A percentile compares a stretch with the other conserved stretches of the same genome.
Conservation (phyloP, 306 rosid species). For the Castanea crenata region DNA sequence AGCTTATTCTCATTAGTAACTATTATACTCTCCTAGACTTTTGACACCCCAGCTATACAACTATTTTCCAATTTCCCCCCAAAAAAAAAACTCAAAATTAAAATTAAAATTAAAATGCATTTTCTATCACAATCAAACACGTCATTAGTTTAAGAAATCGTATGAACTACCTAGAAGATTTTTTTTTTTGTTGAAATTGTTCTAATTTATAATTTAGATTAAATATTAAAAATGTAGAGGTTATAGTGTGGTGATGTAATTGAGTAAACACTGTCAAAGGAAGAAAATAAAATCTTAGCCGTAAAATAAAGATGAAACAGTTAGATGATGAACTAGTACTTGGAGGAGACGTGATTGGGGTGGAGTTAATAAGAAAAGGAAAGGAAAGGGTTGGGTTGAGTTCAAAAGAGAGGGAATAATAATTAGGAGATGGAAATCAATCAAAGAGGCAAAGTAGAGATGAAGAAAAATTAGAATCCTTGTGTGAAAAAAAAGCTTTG, state of each 20-base stretch:
- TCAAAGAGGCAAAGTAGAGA: background rate
- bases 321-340: background rate
- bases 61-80: background rate
- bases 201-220: too few relatives aligned
- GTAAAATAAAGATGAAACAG: too few relatives aligned
- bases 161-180: too few relatives aligned
- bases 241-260: too few relatives aligned
- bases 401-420: slow-evolving; percentile 1
- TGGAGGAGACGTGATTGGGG: background rate
- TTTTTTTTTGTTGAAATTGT: too few relatives aligned
- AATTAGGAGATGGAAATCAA: background rate
- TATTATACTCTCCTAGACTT: background rate
- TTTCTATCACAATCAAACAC: background rate
- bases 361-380: background rate
- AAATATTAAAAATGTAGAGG: too few relatives aligned
- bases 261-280: too few relatives aligned
- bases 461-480: background rate
- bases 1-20: too few relatives aligned
- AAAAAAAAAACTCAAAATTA: background rate
- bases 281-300: background rate
- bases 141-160: background rate
- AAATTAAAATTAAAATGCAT: background rate
- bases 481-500: background rate
- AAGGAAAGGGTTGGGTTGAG: background rate
- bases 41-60: slow-evolving; percentile 5